phyloP scores from a whole-genome alignment of 345 rosid genomes.

The Citrus hindsii region DNA sequence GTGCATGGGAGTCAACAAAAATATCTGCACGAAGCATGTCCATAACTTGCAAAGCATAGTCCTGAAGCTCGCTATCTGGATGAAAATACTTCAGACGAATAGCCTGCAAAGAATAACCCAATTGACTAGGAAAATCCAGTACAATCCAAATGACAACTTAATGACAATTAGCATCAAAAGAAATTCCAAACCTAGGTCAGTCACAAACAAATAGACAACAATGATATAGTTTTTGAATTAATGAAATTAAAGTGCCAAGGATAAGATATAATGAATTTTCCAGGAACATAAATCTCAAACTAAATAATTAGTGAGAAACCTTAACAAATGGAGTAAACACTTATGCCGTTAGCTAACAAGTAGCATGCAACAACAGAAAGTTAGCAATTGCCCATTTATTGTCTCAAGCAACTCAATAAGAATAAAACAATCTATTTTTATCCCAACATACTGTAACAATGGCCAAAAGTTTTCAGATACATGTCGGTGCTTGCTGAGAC shows the following conservation, averaged over 20 bases:
- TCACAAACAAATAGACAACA: neutral
- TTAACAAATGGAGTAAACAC: neutral
- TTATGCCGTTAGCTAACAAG: neutral
- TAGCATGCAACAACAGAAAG: neutral
- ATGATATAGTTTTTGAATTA: neutral
- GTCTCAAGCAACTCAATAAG: neutral
- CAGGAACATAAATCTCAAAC: neutral
- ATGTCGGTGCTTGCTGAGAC: neutral
- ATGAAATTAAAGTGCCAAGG: conserved; percentile 5
- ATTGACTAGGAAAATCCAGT: neutral
- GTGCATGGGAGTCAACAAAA: conserved; percentile 73
- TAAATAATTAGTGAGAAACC: neutral
- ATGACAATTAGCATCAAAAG: neutral
- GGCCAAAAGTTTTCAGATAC: neutral
- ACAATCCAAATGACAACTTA: neutral
- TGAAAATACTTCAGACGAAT: conserved; percentile 58
- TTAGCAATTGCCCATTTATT: neutral
- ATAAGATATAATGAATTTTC: neutral
- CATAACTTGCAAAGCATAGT: conserved; percentile 62
- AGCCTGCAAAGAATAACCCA: conserved; percentile 47
- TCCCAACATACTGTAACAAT: neutral
- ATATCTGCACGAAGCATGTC: conserved; percentile 69
- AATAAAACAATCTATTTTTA: neutral
- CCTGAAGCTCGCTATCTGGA: conserved; percentile 87
- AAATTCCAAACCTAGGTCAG: neutral